Percentiles rank a stretch among this genome's conserved stretches.
Conservation (phyloP, 768 basidiomycete species). For the Cystobasidium tubakii region DNA sequence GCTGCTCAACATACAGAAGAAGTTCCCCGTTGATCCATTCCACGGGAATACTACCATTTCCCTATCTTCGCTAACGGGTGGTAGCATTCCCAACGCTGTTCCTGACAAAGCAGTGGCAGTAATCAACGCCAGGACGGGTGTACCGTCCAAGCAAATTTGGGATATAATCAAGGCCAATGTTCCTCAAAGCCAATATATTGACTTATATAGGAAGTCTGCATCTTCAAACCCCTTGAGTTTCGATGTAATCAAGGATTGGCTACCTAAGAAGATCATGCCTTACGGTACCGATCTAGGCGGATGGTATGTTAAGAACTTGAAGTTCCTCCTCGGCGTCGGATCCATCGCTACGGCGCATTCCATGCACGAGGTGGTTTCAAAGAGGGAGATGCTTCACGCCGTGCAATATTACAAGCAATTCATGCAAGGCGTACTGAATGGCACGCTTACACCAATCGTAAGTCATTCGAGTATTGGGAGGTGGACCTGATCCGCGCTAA, state of each 20-base stretch:
- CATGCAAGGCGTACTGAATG: conserved; percentile 17
- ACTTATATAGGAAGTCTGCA: neutral
- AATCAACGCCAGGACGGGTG: neutral
- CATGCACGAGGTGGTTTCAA: conserved; percentile 13
- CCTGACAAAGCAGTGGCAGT: conserved; percentile 7
- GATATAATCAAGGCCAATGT: conserved; percentile 26
- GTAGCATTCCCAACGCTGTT: conserved; percentile 8
- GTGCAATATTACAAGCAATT: conserved; percentile 17
- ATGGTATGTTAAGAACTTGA: conserved; percentile 13
- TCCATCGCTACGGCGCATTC: conserved; percentile 22
- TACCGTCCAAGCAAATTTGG: conserved; percentile 15
- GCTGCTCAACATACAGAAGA: neutral
- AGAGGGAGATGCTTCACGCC: conserved; percentile 10
- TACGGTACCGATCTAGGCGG: conserved; percentile 9
- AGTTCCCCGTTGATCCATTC: conserved; percentile 24
- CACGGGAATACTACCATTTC: conserved; percentile 21
- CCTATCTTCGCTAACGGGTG: neutral
- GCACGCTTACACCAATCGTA: conserved; percentile 6
- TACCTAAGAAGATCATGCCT: conserved; percentile 25
- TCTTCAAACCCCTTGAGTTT: conserved; percentile 11
- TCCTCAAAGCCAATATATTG: conserved; percentile 2
- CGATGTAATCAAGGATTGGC: conserved; percentile 23
- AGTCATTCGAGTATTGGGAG: too few relatives aligned
- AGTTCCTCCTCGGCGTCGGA: conserved; percentile 19
- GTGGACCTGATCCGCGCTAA: too few relatives aligned